A percentile compares a stretch with the other conserved stretches of the same genome.
Evolutionary conservation across 495 filamentous ascomycete species (phyloP).

Genomic region (Daldinia loculata): DNA sequence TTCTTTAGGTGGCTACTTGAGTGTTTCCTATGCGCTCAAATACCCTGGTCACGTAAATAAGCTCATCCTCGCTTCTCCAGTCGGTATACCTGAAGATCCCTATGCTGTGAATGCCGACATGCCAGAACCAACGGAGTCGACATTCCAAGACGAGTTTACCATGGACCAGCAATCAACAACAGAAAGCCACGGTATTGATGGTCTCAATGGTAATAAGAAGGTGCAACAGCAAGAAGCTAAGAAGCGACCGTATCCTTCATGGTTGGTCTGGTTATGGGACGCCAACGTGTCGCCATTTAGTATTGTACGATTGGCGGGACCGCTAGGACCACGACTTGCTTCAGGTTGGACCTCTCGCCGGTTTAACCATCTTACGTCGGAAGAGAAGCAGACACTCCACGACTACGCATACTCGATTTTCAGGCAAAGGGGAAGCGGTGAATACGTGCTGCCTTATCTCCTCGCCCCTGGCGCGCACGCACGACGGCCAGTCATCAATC

Average conservation of each 20-base stretch:
- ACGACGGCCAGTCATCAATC: constrained; percentile 82
- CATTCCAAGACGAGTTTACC: constrained; percentile 74
- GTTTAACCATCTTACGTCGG: constrained; percentile 84
- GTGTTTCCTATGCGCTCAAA: constrained; percentile 92
- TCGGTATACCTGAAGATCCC: constrained; percentile 94
- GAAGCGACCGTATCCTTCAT: constrained; percentile 74
- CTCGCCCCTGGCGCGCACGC: constrained; percentile 94
- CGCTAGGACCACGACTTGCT: constrained; percentile 87
- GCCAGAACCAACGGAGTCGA: constrained; percentile 76
- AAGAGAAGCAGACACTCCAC: constrained; percentile 86
- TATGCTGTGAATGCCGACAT: constrained; percentile 85
- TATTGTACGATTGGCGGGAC: constrained; percentile 88
- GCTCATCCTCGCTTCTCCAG: constrained; percentile 91
- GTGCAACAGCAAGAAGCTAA: constrained; percentile 36
- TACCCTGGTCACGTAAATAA: constrained; percentile 95
- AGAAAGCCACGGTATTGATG: constrained; percentile 41
- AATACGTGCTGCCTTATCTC: constrained; percentile 92
- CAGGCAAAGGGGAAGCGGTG: constrained; percentile 87
- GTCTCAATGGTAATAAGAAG: constrained; percentile 40
- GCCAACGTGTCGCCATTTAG: constrained; percentile 96
- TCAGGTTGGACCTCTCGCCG: constrained; percentile 94
- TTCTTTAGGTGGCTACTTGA: constrained; percentile 92
- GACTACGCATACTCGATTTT: constrained; percentile 96
- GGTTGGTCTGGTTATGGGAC: constrained; percentile 94
- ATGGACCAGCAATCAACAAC: constrained; percentile 74